A percentile compares a stretch with the other conserved stretches of the same genome.
These are phyloP conservation scores for Triticum dicoccoides DNA, from an alignment of 176 grass and related monocot species.

Conservation along the genomic window DNA sequence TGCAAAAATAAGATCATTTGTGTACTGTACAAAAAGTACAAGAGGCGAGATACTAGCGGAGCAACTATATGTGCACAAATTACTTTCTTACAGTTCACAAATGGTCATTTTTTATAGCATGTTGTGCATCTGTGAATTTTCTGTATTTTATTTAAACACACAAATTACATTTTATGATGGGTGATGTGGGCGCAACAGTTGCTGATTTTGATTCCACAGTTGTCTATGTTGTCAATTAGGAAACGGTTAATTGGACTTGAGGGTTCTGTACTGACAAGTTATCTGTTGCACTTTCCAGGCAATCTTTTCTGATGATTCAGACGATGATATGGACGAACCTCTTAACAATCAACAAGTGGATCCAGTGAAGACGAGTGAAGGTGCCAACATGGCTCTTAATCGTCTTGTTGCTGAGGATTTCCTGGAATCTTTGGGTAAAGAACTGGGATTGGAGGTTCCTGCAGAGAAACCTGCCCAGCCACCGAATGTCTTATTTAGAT, in stretches of 20 bases:
- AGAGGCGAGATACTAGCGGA: not conserved
- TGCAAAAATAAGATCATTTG: not conserved
- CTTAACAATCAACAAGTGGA: slow-evolving; percentile 40
- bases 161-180: not conserved
- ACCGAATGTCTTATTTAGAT: slow-evolving; percentile 24
- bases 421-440: slow-evolving; percentile 92
- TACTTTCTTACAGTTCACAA: not conserved
- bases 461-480: slow-evolving; percentile 46
- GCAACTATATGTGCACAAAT: not conserved
- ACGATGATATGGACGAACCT: slow-evolving; percentile 54
- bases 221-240: not conserved
- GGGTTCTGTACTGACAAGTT: slow-evolving; percentile 16
- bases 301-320: slow-evolving; percentile 99
- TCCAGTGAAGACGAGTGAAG: slow-evolving; percentile 79
- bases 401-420: slow-evolving; percentile 94
- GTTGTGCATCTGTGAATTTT: not conserved
- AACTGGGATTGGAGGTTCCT: slow-evolving; percentile 88
- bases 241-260: slow-evolving; percentile 20
- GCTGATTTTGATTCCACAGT: slow-evolving; percentile 7
- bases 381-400: slow-evolving; percentile 85
- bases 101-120: not conserved
- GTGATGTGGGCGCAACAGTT: not conserved
- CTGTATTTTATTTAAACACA: not conserved
- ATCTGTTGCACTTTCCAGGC: slow-evolving; percentile 48
- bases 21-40: not conserved